phyloP scores from a whole-genome alignment of 345 rosid genomes.

The Citrus glauca region DNA sequence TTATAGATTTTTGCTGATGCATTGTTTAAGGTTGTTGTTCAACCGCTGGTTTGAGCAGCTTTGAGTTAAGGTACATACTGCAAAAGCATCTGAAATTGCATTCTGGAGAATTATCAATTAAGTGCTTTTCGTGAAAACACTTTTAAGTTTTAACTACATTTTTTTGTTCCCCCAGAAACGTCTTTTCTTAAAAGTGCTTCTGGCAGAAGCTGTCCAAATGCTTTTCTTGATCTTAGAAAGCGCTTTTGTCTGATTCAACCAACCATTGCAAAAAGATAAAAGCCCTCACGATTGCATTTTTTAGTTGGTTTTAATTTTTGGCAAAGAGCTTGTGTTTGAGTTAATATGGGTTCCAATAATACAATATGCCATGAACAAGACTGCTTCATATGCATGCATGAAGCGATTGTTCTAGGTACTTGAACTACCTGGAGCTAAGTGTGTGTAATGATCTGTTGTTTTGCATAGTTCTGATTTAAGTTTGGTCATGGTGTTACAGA shows the following conservation, averaged over 20 bases:
- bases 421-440: background rate
- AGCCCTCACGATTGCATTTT: background rate
- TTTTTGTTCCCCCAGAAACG: background rate
- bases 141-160: too few relatives aligned
- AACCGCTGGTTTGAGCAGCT: background rate
- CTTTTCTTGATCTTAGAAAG: background rate
- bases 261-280: background rate
- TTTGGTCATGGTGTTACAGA: conserved; percentile 34
- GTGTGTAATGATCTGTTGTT: background rate
- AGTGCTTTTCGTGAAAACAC: background rate
- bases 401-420: background rate
- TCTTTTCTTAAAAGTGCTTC: background rate
- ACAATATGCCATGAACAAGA: background rate
- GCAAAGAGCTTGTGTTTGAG: background rate
- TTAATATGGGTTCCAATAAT: background rate
- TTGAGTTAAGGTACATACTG: background rate
- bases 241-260: background rate
- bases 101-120: background rate
- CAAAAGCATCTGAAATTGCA: background rate
- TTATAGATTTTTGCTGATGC: background rate
- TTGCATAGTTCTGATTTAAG: conserved; percentile 15
- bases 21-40: background rate
- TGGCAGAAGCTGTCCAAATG: background rate
- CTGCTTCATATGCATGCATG: background rate
- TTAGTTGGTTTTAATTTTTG: background rate